Base-by-base conservation (phyloP, 169 alveolate genomes). In the Fabrea salina region DNA sequence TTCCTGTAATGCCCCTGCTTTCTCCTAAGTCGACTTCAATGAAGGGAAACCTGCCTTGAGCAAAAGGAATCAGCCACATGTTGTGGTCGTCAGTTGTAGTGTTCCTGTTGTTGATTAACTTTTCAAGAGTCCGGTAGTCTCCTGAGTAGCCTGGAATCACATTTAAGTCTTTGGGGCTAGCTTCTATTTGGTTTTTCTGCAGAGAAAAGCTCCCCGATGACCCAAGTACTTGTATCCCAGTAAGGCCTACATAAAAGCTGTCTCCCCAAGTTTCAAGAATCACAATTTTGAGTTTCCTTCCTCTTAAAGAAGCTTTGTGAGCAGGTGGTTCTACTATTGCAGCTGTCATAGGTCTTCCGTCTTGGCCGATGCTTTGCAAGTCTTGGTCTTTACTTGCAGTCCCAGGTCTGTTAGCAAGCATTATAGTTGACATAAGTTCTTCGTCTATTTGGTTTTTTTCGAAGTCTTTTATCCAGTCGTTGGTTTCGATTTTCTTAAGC, bases 21-120 rank as follows among this genome's bases (percentile, higher is more conserved):
- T 56, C 51, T 19, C 64, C 75, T 35, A 90, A 85, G 30, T 80
- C 80, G 27, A 90, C 82, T 39, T 53, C 71, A 3, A 90, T 30
- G 11, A 37, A 75, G 35, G 82, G 87, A 27, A 37, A 58, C 22
- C 82, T 80, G 25, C 89, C 90, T 56, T 82, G 59, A 16, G 64
- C 47, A 68, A 71, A 87, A n/a, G 91, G 89, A 0, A 90, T 84
- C 1, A 90, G 82, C 89, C 91, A 90, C 92, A 90, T 90, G 51
- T 87, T 75, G 32, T 78, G 67, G 37, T 90, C 95, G 80, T 79
- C 82, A 22, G 67, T 74, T 0, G 92, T 84, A 19, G 64, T 44
- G 61, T 90, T 87, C 4, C 44, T 43, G 4, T 71, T 78, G 54
- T 90, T 88, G 0, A 87, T 75, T 16, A 90, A 59, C 40, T 88